Percentiles rank a stretch among this genome's conserved stretches.
These are phyloP conservation scores for Pseudogymnoascus sp. DNA, from an alignment of 2,329 filamentous ascomycete genomes.

Conservation along the genomic window DNA sequence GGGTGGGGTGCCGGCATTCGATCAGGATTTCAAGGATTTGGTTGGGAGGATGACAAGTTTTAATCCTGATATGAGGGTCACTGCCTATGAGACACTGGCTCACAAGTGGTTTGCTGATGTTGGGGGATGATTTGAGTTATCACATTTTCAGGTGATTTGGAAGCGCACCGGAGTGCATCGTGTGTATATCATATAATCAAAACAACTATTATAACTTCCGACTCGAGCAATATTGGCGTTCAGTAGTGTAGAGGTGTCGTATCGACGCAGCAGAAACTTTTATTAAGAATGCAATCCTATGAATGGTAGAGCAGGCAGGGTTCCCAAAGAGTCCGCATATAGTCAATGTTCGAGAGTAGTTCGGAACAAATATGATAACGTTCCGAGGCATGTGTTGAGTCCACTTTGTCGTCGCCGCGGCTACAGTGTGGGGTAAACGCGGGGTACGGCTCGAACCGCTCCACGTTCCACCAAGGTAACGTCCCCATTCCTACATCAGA, in stretches of 20 bases:
- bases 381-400: neutral
- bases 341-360: neutral
- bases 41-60: constrained; percentile 31
- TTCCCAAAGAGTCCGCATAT: neutral
- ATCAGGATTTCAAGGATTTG: constrained; percentile 32
- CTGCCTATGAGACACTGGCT: constrained; percentile 30
- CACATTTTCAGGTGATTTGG: neutral
- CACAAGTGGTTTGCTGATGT: constrained; percentile 15
- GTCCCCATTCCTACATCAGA: neutral
- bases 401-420: neutral
- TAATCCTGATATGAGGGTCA: constrained; percentile 31
- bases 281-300: neutral
- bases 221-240: neutral
- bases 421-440: neutral
- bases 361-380: neutral
- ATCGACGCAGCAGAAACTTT: neutral
- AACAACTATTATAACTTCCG: neutral
- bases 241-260: too few relatives aligned
- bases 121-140: neutral
- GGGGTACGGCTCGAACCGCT: neutral
- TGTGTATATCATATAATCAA: neutral
- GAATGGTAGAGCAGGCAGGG: neutral
- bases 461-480: neutral
- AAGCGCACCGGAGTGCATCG: neutral
- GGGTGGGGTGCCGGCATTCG: constrained; percentile 31